These are phyloP conservation scores for Ustilago vetiveriae DNA, from an alignment of 1,284 basidiomycete genomes.

Conservation along the genomic window DNA sequence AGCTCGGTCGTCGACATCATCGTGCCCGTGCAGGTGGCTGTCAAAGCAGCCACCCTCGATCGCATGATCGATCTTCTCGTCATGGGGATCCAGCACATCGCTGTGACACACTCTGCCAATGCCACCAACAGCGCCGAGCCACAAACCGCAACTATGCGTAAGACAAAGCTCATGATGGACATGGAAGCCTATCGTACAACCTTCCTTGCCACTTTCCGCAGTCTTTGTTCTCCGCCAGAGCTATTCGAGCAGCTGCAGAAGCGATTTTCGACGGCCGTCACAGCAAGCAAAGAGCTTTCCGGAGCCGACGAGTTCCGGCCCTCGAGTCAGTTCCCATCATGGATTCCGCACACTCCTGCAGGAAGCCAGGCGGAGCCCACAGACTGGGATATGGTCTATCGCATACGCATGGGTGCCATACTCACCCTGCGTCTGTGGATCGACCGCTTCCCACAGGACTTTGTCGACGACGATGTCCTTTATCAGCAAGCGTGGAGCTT, in stretches of 20 bases:
- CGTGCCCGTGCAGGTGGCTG: slow-evolving; percentile 47
- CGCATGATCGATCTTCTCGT: slow-evolving; percentile 64
- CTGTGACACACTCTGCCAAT: slow-evolving; percentile 14
- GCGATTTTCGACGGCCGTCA: slow-evolving; percentile 59
- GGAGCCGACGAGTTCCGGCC: slow-evolving; percentile 45
- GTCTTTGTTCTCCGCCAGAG: slow-evolving; percentile 49
- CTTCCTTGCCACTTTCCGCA: slow-evolving; percentile 60
- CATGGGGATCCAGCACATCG: slow-evolving; percentile 61
- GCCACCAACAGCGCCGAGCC: slow-evolving; percentile 17
- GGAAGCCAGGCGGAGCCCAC: slow-evolving; percentile 49
- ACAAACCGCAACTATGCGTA: slow-evolving; percentile 22
- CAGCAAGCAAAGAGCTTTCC: slow-evolving; percentile 59
- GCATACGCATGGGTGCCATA: slow-evolving; percentile 58
- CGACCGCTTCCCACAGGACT: slow-evolving; percentile 60
- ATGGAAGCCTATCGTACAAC: slow-evolving; percentile 50
- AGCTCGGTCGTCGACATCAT: slow-evolving; percentile 56
- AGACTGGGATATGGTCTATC: slow-evolving; percentile 57
- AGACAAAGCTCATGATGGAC: slow-evolving; percentile 55
- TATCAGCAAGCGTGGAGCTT: slow-evolving; percentile 52
- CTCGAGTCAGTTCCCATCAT: slow-evolving; percentile 60
- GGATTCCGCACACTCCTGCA: slow-evolving; percentile 45
- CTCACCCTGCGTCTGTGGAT: slow-evolving; percentile 56
- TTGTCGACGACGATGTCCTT: slow-evolving; percentile 57
- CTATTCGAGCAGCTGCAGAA: slow-evolving; percentile 61
- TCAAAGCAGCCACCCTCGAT: slow-evolving; percentile 58